Evolutionary conservation across 176 grass and related monocot species (phyloP), one percentile per base, ranked within the genome.

Genomic region (Raddia guianensis): DNA sequence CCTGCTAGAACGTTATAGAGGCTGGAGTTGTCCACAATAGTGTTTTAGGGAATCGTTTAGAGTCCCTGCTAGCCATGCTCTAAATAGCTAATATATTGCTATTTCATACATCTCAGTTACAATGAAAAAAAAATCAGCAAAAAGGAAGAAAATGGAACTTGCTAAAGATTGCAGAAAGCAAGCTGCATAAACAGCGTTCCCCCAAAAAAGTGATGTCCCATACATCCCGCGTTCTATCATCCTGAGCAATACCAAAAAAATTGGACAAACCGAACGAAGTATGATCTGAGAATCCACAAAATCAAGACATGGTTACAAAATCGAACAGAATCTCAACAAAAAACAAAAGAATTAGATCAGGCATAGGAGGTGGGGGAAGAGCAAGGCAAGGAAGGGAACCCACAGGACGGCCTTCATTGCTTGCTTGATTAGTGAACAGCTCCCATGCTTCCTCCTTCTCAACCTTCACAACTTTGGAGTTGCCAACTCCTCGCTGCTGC

Each of bases 391-490:
- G 71, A 54, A 65, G 65, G 65, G 73, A 75, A 85, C 92, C 43
- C 70, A 99, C 96, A 27, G 86, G 82, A 14, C 78, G 88, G 59
- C 90, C 86, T 72, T 93, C 87, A 9, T 86, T 86, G 81, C 80
- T 87, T 76, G 92, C 88, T 93, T 95, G 90, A 66, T 60, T 34
- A 56, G 78, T 83, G 79, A 91, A 88, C 81, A 90, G 84, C 15
- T 90, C 79, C 96, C 96, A 99, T 20, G 79, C 80, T 46, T 84
- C 88, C 64, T 90, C 79, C 73, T 85, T 93, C 63, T 95, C 89
- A 78, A 95, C 96, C 91, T 92, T 87, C 21, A 90, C 93, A 18
- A 95, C 87, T 73, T 84, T 88, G 53, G 75, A 92, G 61, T 85
- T 93, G 42, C 63, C 84, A 32, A 79, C 18, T 60, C 83, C 83